These are phyloP conservation scores for Orbilia brochopaga DNA, from an alignment of 2,329 filamentous ascomycete species.

Conservation along the genomic window DNA sequence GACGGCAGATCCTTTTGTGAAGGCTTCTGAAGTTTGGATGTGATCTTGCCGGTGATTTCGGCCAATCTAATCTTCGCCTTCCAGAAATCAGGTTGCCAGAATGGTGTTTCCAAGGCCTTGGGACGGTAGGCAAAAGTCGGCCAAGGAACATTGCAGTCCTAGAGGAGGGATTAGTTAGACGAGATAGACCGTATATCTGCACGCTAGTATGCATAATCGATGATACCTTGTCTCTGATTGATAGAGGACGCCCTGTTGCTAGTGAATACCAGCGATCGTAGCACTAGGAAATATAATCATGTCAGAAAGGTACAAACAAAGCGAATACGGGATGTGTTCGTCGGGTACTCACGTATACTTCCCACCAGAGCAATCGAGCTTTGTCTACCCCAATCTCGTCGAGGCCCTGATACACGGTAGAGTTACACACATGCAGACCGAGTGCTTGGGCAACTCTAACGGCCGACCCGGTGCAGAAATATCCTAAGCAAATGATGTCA, in stretches of 20 bases:
- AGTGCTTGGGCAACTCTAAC: constrained; percentile 38
- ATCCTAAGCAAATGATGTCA: constrained; percentile 17
- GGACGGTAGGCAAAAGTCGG: constrained; percentile 35
- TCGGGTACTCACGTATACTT: constrained; percentile 34
- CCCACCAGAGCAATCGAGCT: constrained; percentile 47
- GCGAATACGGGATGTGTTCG: neutral
- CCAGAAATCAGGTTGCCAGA: constrained; percentile 46
- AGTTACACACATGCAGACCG: constrained; percentile 43
- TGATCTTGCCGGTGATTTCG: constrained; percentile 48
- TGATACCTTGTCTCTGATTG: constrained; percentile 43
- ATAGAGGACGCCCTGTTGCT: constrained; percentile 34
- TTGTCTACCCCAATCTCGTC: constrained; percentile 32
- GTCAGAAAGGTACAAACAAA: neutral
- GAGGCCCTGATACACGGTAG: constrained; percentile 29
- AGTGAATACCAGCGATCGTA: constrained; percentile 50
- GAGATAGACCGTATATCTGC: neutral
- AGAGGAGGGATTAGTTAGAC: constrained; percentile 13
- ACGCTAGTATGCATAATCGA: neutral
- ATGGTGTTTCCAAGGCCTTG: constrained; percentile 21
- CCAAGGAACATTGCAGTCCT: constrained; percentile 47
- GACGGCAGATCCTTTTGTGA: constrained; percentile 44
- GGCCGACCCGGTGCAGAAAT: constrained; percentile 32
- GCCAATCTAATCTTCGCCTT: constrained; percentile 40
- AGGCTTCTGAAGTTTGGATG: constrained; percentile 43
- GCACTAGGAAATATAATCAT: constrained; percentile 8